A percentile compares a stretch with the other conserved stretches of the same genome.
Conservation (phyloP, 805 yeast genomes). For the Metschnikowia drakensbergensis region DNA sequence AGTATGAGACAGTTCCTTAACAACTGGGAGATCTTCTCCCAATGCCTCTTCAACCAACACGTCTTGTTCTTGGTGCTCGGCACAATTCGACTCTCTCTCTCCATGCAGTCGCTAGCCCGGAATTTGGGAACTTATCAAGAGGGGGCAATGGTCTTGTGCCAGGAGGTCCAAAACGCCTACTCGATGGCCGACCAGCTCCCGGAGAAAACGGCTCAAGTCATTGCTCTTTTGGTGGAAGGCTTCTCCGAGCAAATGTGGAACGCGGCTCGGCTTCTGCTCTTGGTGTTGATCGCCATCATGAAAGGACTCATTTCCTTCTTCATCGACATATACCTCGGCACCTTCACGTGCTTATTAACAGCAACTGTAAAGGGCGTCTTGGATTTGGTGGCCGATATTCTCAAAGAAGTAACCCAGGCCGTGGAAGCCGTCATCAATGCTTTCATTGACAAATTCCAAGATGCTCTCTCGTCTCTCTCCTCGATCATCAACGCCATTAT, state of each 20-base stretch:
- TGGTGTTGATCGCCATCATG: conserved; percentile 50
- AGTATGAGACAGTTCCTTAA: conserved; percentile 36
- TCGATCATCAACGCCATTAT: conserved; percentile 53
- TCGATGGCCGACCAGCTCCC: conserved; percentile 45
- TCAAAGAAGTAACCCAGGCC: conserved; percentile 61
- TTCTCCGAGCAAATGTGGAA: conserved; percentile 1
- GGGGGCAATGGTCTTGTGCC: conserved; percentile 37
- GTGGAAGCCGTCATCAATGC: conserved; percentile 56
- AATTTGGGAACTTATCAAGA: not conserved
- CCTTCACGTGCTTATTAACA: conserved; percentile 77
- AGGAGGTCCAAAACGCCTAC: conserved; percentile 36
- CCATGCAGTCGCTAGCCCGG: conserved; percentile 1
- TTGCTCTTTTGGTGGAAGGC: not conserved
- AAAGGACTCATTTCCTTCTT: conserved; percentile 12
- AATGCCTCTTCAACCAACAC: conserved; percentile 62
- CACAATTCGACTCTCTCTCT: conserved; percentile 27
- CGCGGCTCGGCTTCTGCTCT: conserved; percentile 23
- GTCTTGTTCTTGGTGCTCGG: conserved; percentile 55
- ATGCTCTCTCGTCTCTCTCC: conserved; percentile 61
- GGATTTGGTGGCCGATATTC: conserved; percentile 48
- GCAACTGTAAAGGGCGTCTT: conserved; percentile 72
- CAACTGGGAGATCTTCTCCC: conserved; percentile 54
- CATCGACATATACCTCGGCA: conserved; percentile 69
- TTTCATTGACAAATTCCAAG: conserved; percentile 60
- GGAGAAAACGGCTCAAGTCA: conserved; percentile 29